A percentile compares a stretch with the other conserved stretches of the same genome.
Evolutionary conservation across 2,329 filamentous ascomycete species (phyloP).

Genomic region (Pyrenophora tritici-repentis): DNA sequence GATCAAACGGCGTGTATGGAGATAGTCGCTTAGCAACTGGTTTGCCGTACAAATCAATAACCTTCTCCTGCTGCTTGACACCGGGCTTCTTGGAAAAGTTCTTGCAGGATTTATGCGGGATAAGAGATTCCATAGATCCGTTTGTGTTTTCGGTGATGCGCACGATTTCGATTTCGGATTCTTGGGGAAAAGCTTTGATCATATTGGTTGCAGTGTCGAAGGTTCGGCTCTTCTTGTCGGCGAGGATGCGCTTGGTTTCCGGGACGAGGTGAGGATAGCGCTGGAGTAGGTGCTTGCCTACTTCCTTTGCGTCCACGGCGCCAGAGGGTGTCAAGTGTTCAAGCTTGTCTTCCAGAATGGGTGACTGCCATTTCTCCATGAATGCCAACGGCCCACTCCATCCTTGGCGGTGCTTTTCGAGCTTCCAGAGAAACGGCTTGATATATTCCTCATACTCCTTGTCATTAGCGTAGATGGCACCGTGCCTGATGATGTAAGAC

Average conservation of each 20-base stretch:
- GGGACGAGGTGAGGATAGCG: constrained; percentile 59
- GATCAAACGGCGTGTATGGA: constrained; percentile 56
- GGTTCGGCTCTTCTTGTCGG: constrained; percentile 45
- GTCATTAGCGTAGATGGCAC: constrained; percentile 57
- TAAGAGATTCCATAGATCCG: constrained; percentile 36
- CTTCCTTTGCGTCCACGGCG: constrained; percentile 59
- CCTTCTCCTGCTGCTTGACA: constrained; percentile 34
- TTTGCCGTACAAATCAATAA: constrained; percentile 36
- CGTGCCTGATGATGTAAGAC: constrained; percentile 56
- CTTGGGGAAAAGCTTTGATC: constrained; percentile 36
- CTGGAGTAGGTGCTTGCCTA: constrained; percentile 63
- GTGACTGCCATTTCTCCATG: constrained; percentile 60
- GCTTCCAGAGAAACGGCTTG: constrained; percentile 58
- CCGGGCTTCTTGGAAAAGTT: constrained; percentile 43
- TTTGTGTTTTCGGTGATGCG: constrained; percentile 38
- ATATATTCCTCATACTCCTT: constrained; percentile 58
- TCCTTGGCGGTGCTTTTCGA: constrained; percentile 61
- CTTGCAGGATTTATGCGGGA: constrained; percentile 43
- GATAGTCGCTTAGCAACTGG: constrained; percentile 32
- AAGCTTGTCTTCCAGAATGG: constrained; percentile 59
- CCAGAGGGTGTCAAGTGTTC: constrained; percentile 37
- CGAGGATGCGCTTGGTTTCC: constrained; percentile 36
- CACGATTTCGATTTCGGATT: constrained; percentile 39
- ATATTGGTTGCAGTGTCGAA: constrained; percentile 43
- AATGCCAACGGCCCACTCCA: constrained; percentile 61